Evolutionary conservation across 257 asterid species (phyloP), one percentile per base, ranked within the genome.

Genomic region (Ballota nigra): DNA sequence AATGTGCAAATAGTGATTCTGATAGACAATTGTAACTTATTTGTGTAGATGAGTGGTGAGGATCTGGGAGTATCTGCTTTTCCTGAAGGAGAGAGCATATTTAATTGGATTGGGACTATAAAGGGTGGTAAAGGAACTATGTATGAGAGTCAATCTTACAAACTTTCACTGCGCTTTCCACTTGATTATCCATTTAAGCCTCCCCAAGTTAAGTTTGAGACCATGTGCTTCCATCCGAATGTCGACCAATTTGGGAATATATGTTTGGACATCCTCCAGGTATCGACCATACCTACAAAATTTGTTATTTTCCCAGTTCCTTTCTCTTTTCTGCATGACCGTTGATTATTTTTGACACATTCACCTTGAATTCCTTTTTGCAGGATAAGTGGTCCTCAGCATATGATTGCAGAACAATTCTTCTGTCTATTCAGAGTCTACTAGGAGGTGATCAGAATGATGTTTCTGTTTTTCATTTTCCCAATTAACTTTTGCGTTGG

Each of bases 351-450:
- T 31, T 26, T 18, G n/a, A 45, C 41, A 64, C 24, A 57, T 28
- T 65, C 23, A 51, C 53, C 58, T 18, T 31, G 38, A 68, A 10
- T 43, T 51, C 3, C 3, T 66, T 20, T 26, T 68, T 75, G 56
- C 77, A 88, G 96, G 92, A 88, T 75, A 86, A 88, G 66, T 88
- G 96, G 92, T 86, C 92, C 71, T 86, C 96, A 38, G 96, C 96
- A 63, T 88, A 88, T 73, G 96, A 88, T 75, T 86, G 89, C 87
- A 84, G 89, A 83, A 84, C 96, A 29, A 83, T 88, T 78, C 90
- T 88, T 68, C 76, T 88, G 65, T 88, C 96, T 20, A 83, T 88
- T 76, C 90, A 88, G 69, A 88, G 90, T 75, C 77, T 88, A 36
- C 81, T 88, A 65, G 96, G 96, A 86, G 96, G 92, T 86, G 22